Evolutionary conservation across 352 stramenopile species (phyloP).

Genomic region (Globisporangium canariense): DNA sequence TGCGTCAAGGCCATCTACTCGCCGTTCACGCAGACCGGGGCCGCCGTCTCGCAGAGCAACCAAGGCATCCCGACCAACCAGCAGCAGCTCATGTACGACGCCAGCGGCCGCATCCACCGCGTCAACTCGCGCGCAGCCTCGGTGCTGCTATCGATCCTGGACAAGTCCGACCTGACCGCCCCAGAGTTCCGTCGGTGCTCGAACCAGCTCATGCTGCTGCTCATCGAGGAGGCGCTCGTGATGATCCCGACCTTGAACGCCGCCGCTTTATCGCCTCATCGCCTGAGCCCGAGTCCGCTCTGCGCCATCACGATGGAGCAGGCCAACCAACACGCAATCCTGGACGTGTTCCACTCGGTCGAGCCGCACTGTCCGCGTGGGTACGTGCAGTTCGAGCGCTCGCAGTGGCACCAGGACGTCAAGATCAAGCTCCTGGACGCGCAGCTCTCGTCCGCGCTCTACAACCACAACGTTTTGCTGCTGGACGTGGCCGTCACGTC

Average conservation of each 20-base stretch:
- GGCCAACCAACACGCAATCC: slow-evolving; percentile 16
- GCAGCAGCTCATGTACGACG: neutral
- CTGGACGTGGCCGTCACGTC: slow-evolving; percentile 15
- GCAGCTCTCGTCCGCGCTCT: slow-evolving; percentile 17
- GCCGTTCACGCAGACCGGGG: slow-evolving; percentile 9
- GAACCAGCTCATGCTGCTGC: slow-evolving; percentile 31
- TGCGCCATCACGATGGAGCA: slow-evolving; percentile 13
- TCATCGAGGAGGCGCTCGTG: slow-evolving; percentile 33
- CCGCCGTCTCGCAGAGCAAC: neutral
- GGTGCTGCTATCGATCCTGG: slow-evolving; percentile 21
- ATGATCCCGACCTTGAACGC: slow-evolving; percentile 20
- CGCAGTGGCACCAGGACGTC: slow-evolving; percentile 19
- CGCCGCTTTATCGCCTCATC: neutral
- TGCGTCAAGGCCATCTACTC: slow-evolving; percentile 19
- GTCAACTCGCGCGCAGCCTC: slow-evolving; percentile 17
- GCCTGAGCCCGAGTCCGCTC: slow-evolving; percentile 5
- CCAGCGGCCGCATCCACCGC: slow-evolving; percentile 12
- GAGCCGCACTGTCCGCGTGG: slow-evolving; percentile 27
- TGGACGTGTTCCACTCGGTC: slow-evolving; percentile 27
- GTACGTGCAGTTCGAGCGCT: slow-evolving; percentile 19
- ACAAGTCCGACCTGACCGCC: slow-evolving; percentile 13
- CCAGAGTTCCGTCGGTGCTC: slow-evolving; percentile 25
- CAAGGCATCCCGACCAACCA: neutral
- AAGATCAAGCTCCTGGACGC: slow-evolving; percentile 17
- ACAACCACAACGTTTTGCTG: slow-evolving; percentile 16